Evolutionary conservation across 2,329 filamentous ascomycete species (phyloP), one percentile per base, ranked within the genome.

Genomic region (Neonectria faginata): DNA sequence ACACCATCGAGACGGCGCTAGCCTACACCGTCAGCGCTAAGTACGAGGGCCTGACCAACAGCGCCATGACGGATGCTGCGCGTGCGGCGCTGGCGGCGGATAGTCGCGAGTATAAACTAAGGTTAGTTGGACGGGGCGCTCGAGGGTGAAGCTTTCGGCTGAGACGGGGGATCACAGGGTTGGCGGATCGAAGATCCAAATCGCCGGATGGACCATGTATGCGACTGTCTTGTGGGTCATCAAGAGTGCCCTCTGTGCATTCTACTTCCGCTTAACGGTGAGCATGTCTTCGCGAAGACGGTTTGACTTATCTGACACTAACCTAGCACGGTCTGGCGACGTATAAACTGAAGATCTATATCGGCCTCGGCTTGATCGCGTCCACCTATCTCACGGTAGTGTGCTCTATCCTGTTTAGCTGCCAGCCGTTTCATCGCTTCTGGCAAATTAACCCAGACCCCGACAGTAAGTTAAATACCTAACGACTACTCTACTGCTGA

Each of bases 141-240:
- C 7, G 18, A 4, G 18, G 2, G 27, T 10, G 2, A 7, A 2
- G 8, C 22, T 3, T 10, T 50, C n/a, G 7, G 42, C 60, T 70
- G 57, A 68, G 57, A 60, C 29, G 22, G 55, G 10, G 25, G 20
- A 25, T 12, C 79, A 45, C 76, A 70, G 85, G 16, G 79, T 86
- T 12, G 79, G 79, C 6, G 86, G 85, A 0, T 85, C 84, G 12
- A 86, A 86, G 72, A 82, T 83, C 0, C 85, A 87, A 60, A 73
- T 88, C 10, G 73, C 83, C 0, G 85, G 85, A 8, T 86, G 85
- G 83, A 78, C 80, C 5, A 73, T 83, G 20, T 88, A 88, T 58
- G 80, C 81, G 0, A 75, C 81, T 0, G 71, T 86, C 1, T 67
- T 88, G 1, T 88, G 86, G 85, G 66, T 82, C 6, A 70, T 87